Conservation (phyloP, 768 basidiomycete species). For the Kwoniella dendrophila region DNA sequence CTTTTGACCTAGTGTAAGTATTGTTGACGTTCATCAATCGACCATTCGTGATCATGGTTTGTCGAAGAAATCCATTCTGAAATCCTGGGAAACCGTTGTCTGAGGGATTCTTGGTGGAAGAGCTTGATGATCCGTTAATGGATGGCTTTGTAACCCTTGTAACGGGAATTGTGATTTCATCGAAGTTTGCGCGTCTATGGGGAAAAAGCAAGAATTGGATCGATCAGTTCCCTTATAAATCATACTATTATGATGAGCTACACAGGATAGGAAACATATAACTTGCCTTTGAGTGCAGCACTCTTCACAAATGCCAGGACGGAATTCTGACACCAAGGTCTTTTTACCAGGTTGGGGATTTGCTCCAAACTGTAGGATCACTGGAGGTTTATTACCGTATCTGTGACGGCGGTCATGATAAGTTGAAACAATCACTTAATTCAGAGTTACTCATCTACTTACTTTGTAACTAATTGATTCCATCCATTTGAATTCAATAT, state of each 20-base stretch:
- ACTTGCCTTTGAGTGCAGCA: constrained; percentile 24
- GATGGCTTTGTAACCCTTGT: no score
- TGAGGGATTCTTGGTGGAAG: no score
- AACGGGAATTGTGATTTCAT: background rate
- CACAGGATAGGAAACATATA: background rate
- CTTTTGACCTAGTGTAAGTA: background rate
- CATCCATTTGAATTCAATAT: constrained; percentile 26
- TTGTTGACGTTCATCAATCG: no score
- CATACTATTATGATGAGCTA: background rate
- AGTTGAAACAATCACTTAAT: background rate
- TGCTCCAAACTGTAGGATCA: constrained; percentile 18
- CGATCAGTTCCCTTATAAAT: no score
- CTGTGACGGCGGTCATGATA: constrained; percentile 1
- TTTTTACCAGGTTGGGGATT: constrained; percentile 11
- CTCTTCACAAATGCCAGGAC: constrained; percentile 18
- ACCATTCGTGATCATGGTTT: no score
- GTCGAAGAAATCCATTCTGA: no score
- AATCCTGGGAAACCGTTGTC: no score
- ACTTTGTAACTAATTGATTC: constrained; percentile 21
- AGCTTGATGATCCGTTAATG: background rate
- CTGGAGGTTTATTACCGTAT: constrained; percentile 15
- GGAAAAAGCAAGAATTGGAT: background rate
- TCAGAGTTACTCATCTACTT: background rate
- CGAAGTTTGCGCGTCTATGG: background rate
- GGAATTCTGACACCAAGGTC: background rate